Evolutionary conservation across 2,329 filamentous ascomycete genomes (phyloP).

Genomic region (Phyllosticta ampelicida): DNA sequence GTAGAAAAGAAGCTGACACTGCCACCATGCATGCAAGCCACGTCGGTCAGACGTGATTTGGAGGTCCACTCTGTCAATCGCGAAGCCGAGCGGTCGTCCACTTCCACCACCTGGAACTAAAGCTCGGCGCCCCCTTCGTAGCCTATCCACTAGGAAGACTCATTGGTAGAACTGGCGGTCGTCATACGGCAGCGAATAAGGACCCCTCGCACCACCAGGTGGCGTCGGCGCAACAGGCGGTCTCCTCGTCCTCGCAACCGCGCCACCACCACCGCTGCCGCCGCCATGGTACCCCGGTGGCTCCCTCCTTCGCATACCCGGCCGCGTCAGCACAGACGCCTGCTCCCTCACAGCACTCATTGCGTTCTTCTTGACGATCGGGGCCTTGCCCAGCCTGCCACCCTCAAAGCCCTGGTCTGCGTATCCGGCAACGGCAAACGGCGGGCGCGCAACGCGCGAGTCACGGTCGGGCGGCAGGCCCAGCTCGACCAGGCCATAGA

Average conservation of each 20-base stretch:
- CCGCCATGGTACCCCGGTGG: constrained; percentile 13
- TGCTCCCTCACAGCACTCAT: constrained; percentile 23
- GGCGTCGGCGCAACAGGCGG: constrained; percentile 26
- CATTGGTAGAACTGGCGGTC: constrained; percentile 2
- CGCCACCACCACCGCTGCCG: constrained; percentile 3
- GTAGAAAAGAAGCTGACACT: too few species aligned
- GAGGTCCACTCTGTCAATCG: too few species aligned
- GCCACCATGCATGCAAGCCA: too few species aligned
- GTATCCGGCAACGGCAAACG: constrained; percentile 28
- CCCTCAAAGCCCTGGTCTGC: constrained; percentile 24
- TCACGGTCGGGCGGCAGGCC: constrained; percentile 48
- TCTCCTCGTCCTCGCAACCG: constrained; percentile 18
- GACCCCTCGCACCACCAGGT: constrained; percentile 14
- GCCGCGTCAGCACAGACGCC: constrained; percentile 15
- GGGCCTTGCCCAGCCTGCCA: constrained; percentile 15
- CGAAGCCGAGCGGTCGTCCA: too few species aligned
- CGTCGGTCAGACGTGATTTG: too few species aligned
- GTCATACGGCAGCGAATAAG: constrained; percentile 1
- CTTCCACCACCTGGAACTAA: too few species aligned
- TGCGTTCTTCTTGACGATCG: constrained; percentile 19
- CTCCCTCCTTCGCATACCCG: constrained; percentile 11
- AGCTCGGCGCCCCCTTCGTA: too few species aligned
- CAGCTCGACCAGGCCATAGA: constrained; percentile 59
- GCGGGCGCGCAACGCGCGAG: constrained; percentile 27
- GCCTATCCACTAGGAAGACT: constrained; percentile 8